Conservation (phyloP, 2,329 filamentous ascomycete species). For the Fusarium miscanthi region DNA sequence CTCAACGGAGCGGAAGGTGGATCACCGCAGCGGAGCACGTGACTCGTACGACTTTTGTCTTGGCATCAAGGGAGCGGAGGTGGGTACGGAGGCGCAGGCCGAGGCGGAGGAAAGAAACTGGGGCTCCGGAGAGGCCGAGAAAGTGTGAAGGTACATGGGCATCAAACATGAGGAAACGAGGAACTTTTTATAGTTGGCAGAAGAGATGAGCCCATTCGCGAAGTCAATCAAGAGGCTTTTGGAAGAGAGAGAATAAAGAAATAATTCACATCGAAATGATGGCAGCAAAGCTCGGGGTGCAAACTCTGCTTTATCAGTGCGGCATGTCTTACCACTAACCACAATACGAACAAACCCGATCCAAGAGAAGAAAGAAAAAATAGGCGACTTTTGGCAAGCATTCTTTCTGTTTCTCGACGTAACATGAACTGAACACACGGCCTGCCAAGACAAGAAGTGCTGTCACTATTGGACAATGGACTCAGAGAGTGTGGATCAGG, state of each 20-base stretch:
- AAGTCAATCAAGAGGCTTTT: not conserved
- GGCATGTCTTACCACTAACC: slow-evolving; percentile 7
- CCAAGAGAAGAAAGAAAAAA: not conserved
- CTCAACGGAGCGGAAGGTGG: slow-evolving; percentile 31
- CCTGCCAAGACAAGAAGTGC: slow-evolving; percentile 15
- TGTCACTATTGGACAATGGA: slow-evolving; percentile 26
- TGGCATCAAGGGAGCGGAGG: slow-evolving; percentile 15
- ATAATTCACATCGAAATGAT: not conserved
- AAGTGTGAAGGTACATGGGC: not conserved
- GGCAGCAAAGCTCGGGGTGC: not conserved
- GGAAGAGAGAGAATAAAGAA: not conserved
- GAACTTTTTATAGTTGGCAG: not conserved
- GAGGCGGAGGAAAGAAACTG: not conserved
- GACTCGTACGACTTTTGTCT: slow-evolving; percentile 34
- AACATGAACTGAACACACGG: slow-evolving; percentile 5
- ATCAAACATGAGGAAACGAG: not conserved
- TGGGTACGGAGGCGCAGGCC: slow-evolving; percentile 2
- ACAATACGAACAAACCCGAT: not conserved
- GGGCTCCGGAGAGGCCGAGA: slow-evolving; percentile 11
- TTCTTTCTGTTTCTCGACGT: slow-evolving; percentile 8
- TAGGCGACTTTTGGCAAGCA: not conserved
- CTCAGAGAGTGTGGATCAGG: slow-evolving; percentile 4
- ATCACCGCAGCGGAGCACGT: slow-evolving; percentile 40
- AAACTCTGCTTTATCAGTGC: slow-evolving; percentile 2
- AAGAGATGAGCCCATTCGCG: not conserved